Percentiles rank a stretch among this genome's conserved stretches.
phyloP scores from a whole-genome alignment of 2,329 filamentous ascomycete species.

The Ophiostoma australiae region DNA sequence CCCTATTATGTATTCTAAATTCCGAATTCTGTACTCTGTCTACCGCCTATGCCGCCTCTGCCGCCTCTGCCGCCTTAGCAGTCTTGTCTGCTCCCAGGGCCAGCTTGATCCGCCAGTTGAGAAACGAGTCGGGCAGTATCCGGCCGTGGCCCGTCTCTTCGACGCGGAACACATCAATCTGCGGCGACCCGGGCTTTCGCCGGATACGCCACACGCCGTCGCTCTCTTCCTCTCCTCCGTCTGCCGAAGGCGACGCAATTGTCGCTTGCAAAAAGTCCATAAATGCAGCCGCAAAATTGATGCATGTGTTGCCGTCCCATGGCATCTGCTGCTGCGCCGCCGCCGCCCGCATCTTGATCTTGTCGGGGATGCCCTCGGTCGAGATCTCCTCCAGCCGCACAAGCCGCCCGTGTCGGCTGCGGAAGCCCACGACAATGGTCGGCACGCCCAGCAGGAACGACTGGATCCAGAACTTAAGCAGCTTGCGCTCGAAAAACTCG shows the following conservation, averaged over 20 bases:
- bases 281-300: conserved; percentile 79
- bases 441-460: conserved; percentile 91
- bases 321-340: conserved; percentile 12
- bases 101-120: conserved; percentile 64
- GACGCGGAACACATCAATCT: conserved; percentile 69
- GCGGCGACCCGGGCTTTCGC: conserved; percentile 55
- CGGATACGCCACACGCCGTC: conserved; percentile 76
- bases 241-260: conserved; percentile 35
- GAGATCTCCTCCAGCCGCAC: conserved; percentile 70
- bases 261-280: conserved; percentile 65
- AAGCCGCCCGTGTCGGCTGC: conserved; percentile 64
- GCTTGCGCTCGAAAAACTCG: conserved; percentile 77
- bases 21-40: not conserved
- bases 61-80: not conserved
- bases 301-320: conserved; percentile 92
- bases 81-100: conserved; percentile 31
- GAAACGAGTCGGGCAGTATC: conserved; percentile 72
- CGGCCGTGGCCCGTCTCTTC: conserved; percentile 69
- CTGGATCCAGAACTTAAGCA: conserved; percentile 95
- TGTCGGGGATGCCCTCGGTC: conserved; percentile 71
- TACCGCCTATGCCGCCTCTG: not conserved
- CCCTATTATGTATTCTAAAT: too few species aligned
- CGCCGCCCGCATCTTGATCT: conserved; percentile 36
- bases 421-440: conserved; percentile 85
- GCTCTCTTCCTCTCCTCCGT: not conserved